Evolutionary conservation across 306 rosid genomes (phyloP).

Genomic region (Dryas alaskensis): DNA sequence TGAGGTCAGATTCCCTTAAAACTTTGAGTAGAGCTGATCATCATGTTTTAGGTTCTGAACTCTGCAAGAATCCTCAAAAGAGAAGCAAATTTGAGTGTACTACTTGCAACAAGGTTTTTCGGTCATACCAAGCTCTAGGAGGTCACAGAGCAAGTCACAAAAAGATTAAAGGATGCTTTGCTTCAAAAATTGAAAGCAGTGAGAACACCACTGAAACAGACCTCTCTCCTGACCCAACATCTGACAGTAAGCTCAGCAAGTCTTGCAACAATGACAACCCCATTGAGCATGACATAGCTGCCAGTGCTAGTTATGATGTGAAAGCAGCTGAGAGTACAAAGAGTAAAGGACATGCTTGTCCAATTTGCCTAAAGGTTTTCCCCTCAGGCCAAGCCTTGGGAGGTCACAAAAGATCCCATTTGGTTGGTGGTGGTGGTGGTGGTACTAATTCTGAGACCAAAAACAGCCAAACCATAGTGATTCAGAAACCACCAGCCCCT

Average conservation of each 20-base stretch:
- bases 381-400: slow-evolving; percentile 92
- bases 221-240: slow-evolving; percentile 37
- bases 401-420: slow-evolving; percentile 92
- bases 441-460: slow-evolving; percentile 29
- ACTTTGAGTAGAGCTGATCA: background rate
- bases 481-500: slow-evolving; percentile 44
- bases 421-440: slow-evolving; percentile 23
- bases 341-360: slow-evolving; percentile 60
- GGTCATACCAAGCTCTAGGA: slow-evolving; percentile 89
- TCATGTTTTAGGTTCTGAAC: slow-evolving; percentile 36
- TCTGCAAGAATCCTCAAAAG: slow-evolving; percentile 36
- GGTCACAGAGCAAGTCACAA: slow-evolving; percentile 94
- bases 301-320: slow-evolving; percentile 16
- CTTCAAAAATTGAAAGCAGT: slow-evolving; percentile 51
- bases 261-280: background rate
- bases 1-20: slow-evolving; percentile 31
- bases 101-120: slow-evolving; percentile 69
- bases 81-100: slow-evolving; percentile 71
- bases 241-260: slow-evolving; percentile 38
- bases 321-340: slow-evolving; percentile 23
- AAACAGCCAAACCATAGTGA: slow-evolving; percentile 27
- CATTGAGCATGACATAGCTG: slow-evolving; percentile 18
- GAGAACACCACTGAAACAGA: slow-evolving; percentile 66
- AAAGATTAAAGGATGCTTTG: slow-evolving; percentile 63
- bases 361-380: slow-evolving; percentile 70